A percentile compares a stretch with the other conserved stretches of the same genome.
These are phyloP conservation scores for Paraurostyla sp. DNA, from an alignment of 73 alveolate species.

Conservation along the genomic window DNA sequence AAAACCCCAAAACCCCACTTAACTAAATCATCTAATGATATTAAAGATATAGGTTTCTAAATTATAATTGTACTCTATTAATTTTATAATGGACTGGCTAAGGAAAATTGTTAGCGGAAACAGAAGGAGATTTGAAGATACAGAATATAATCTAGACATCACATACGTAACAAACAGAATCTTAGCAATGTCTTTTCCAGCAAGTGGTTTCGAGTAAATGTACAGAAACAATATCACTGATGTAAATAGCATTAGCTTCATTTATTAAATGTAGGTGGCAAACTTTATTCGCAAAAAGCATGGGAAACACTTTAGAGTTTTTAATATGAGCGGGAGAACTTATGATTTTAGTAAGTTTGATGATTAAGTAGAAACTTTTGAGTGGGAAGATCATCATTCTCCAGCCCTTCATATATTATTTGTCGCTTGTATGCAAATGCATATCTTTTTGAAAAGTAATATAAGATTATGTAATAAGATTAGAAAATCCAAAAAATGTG, in stretches of 20 bases:
- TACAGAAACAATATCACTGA: constrained; percentile 83
- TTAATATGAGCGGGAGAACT: constrained; percentile 82
- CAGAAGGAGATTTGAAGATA: constrained; percentile 80
- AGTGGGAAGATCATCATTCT: constrained; percentile 83
- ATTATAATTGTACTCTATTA: too few species aligned
- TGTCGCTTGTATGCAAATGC: constrained; percentile 70
- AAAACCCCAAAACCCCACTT: too few species aligned
- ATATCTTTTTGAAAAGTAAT: constrained; percentile 36
- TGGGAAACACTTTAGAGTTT: constrained; percentile 76
- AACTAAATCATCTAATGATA: too few species aligned
- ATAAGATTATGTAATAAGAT: constrained; percentile 50
- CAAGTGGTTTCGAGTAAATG: constrained; percentile 85
- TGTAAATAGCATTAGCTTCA: constrained; percentile 4
- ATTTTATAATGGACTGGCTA: constrained; percentile 77
- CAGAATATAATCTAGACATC: constrained; percentile 82
- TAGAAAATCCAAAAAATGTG: constrained; percentile 78
- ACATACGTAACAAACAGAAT: constrained; percentile 85
- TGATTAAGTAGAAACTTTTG: constrained; percentile 66
- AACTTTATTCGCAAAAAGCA: constrained; percentile 81
- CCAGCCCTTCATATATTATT: constrained; percentile 75
- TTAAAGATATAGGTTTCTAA: too few species aligned
- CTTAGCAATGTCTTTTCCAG: constrained; percentile 92
- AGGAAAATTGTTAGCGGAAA: constrained; percentile 85
- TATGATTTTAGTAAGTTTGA: constrained; percentile 81
- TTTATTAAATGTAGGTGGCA: constrained; percentile 65